These are phyloP conservation scores for Lichina pygmaea DNA, from an alignment of 495 filamentous ascomycete genomes.

Conservation along the genomic window DNA sequence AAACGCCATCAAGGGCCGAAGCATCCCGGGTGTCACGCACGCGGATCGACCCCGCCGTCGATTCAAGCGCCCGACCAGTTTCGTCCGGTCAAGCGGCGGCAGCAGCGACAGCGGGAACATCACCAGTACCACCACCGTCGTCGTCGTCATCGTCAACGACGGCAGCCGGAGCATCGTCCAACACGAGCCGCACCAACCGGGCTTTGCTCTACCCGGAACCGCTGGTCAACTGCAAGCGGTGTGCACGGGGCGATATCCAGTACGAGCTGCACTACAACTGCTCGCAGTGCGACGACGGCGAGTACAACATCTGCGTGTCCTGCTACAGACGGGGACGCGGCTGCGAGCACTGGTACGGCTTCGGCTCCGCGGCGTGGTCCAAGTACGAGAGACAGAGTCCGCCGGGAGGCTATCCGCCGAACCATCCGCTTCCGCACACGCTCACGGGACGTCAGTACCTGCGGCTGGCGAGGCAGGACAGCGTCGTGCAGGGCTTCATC, in stretches of 20 bases:
- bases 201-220: constrained; percentile 36
- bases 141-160: not conserved
- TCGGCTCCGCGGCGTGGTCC: constrained; percentile 31
- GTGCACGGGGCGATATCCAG: constrained; percentile 37
- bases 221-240: constrained; percentile 40
- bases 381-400: constrained; percentile 23
- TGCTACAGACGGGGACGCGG: constrained; percentile 54
- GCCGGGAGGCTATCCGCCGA: constrained; percentile 15
- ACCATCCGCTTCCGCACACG: constrained; percentile 28
- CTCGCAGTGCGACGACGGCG: constrained; percentile 32
- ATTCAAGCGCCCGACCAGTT: no score
- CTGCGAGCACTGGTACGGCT: constrained; percentile 57
- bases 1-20: no score
- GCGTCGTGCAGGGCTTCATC: no score
- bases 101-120: constrained; percentile 2
- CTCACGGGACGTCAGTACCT: constrained; percentile 39
- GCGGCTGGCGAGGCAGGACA: constrained; percentile 17
- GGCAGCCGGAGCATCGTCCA: not conserved
- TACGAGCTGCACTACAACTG: constrained; percentile 67
- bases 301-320: constrained; percentile 47
- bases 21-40: no score
- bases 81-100: not conserved
- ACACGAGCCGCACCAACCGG: not conserved
- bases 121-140: not conserved
- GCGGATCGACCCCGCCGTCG: no score